Evolutionary conservation across 2,329 filamentous ascomycete species (phyloP).

Genomic region (Aspergillus intermedius): DNA sequence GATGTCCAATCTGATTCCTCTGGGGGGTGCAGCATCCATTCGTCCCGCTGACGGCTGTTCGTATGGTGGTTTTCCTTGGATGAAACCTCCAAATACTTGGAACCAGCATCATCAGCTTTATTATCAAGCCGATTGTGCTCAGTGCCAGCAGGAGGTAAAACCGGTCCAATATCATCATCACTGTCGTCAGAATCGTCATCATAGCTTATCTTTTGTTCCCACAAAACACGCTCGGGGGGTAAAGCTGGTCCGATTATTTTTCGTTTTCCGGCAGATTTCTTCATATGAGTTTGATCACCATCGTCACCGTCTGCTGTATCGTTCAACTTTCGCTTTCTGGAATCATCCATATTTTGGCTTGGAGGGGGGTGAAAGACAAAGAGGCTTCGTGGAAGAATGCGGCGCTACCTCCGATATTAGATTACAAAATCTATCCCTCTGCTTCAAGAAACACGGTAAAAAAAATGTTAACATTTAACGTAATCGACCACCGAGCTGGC

Average conservation of each 20-base stretch:
- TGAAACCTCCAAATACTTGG: not conserved
- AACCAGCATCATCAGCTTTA: not conserved
- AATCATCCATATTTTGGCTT: not conserved
- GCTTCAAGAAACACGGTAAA: too few relatives aligned
- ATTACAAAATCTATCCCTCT: too few relatives aligned
- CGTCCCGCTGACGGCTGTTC: slow-evolving; percentile 58
- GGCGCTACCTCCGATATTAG: too few relatives aligned
- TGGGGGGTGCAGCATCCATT: slow-evolving; percentile 75
- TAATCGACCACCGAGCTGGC: too few relatives aligned
- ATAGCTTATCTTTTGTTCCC: slow-evolving; percentile 10
- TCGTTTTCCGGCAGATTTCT: slow-evolving; percentile 38
- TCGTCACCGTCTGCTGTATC: slow-evolving; percentile 2
- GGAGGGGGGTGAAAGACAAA: not conserved
- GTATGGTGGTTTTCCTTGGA: not conserved
- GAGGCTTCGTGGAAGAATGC: too few relatives aligned
- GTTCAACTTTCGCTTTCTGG: slow-evolving; percentile 17
- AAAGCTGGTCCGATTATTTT: slow-evolving; percentile 51
- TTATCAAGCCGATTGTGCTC: not conserved
- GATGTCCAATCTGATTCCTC: slow-evolving; percentile 47
- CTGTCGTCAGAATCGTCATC: slow-evolving; percentile 13
- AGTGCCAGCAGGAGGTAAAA: slow-evolving; percentile 26
- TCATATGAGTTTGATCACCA: slow-evolving; percentile 1
- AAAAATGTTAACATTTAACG: too few relatives aligned
- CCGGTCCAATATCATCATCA: slow-evolving; percentile 40
- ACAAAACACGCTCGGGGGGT: slow-evolving; percentile 34